Percentiles rank a stretch among this genome's conserved stretches.
Evolutionary conservation across 148 eudicot genomes (phyloP).

Genomic region (Cornus florida): DNA sequence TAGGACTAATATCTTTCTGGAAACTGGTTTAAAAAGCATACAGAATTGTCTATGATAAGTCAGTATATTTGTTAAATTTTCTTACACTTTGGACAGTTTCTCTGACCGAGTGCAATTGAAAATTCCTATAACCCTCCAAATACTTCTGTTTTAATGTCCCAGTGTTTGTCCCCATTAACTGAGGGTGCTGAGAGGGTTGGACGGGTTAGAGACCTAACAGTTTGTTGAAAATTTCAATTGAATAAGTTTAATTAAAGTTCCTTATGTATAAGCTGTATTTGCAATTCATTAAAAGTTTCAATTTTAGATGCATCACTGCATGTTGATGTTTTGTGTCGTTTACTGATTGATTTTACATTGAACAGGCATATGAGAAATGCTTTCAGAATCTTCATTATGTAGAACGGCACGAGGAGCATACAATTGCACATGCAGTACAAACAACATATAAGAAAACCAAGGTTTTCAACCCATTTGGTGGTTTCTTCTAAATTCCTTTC

Average conservation of each 20-base stretch:
- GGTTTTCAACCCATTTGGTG: constrained; percentile 35
- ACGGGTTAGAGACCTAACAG: too few relatives aligned
- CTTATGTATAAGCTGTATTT: not conserved
- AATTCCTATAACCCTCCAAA: not conserved
- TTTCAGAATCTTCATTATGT: constrained; percentile 86
- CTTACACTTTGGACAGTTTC: not conserved
- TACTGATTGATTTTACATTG: constrained; percentile 6
- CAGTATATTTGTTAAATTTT: not conserved
- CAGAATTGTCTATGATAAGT: not conserved
- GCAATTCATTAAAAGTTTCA: not conserved
- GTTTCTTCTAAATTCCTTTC: not conserved
- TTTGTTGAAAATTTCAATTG: not conserved
- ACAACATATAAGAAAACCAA: constrained; percentile 89
- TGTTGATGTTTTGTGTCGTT: not conserved
- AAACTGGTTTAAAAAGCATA: not conserved
- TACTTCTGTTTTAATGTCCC: not conserved
- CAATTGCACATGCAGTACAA: constrained; percentile 95
- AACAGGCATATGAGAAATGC: constrained; percentile 88
- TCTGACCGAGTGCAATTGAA: not conserved
- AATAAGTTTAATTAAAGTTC: not conserved
- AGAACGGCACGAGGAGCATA: constrained; percentile 90
- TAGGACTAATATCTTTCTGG: not conserved
- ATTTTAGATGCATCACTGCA: not conserved
- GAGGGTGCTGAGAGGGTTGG: too few relatives aligned
- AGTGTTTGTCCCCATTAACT: too few relatives aligned